phyloP scores from a whole-genome alignment of 805 yeast species.

The Candida incommunis region DNA sequence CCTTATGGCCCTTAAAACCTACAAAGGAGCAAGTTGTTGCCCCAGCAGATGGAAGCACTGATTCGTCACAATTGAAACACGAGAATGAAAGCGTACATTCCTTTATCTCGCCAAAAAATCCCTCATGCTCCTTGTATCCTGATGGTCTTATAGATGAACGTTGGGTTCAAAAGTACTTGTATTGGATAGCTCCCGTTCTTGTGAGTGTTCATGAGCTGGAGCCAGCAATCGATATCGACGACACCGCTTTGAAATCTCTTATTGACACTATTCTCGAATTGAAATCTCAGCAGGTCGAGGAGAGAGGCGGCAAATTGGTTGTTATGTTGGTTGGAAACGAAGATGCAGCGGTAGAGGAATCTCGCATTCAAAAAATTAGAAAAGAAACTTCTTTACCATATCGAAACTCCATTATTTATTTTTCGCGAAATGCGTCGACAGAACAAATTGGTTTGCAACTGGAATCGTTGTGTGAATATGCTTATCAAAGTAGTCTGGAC shows the following conservation, averaged over 20 bases:
- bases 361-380: conserved; percentile 18
- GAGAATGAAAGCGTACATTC: conserved; percentile 11
- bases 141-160: conserved; percentile 28
- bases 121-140: conserved; percentile 24
- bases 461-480: conserved; percentile 22
- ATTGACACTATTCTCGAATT: conserved; percentile 4
- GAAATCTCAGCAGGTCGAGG: not conserved
- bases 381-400: conserved; percentile 28
- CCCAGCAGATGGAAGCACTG: not conserved
- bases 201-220: conserved; percentile 32
- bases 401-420: conserved; percentile 28
- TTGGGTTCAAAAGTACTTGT: conserved; percentile 38
- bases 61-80: not conserved
- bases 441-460: conserved; percentile 28
- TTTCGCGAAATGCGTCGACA: conserved; percentile 25
- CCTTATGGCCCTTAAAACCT: not conserved
- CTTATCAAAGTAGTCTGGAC: conserved; percentile 29
- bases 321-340: not conserved
- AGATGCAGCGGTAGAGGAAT: not conserved
- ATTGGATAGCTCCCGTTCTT: conserved; percentile 30
- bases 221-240: conserved; percentile 8
- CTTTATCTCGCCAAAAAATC: conserved; percentile 29
- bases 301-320: not conserved
- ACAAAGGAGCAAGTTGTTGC: too few species aligned
- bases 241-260: conserved; percentile 18